A percentile compares a stretch with the other conserved stretches of the same genome.
phyloP scores from a whole-genome alignment of 1,284 basidiomycete species.

The Rhodotorula sp. region DNA sequence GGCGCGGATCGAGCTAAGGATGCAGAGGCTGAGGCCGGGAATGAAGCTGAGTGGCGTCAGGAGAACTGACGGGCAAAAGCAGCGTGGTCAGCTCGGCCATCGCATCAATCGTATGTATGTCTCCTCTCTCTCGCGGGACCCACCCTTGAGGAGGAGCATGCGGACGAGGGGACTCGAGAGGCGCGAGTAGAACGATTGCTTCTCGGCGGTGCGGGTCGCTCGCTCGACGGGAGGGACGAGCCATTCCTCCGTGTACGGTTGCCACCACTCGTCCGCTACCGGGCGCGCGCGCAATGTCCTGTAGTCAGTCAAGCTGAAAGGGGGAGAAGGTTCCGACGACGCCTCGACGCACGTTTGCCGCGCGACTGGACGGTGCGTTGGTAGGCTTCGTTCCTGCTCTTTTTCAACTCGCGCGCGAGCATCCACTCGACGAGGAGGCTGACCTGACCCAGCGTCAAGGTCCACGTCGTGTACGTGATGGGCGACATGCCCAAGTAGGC shows the following conservation, averaged over 20 bases:
- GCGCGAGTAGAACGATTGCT: constrained; percentile 39
- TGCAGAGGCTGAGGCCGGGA: constrained; percentile 41
- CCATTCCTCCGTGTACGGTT: constrained; percentile 46
- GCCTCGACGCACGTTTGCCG: constrained; percentile 33
- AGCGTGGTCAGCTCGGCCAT: not conserved
- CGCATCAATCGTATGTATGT: too few species aligned
- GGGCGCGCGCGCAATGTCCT: not conserved
- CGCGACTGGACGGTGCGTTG: constrained; percentile 38
- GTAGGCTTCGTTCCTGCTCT: constrained; percentile 41
- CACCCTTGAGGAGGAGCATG: constrained; percentile 42
- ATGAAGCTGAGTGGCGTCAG: constrained; percentile 46
- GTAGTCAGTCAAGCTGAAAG: not conserved
- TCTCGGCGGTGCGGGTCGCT: constrained; percentile 39
- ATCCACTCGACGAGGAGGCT: constrained; percentile 38
- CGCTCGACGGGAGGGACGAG: constrained; percentile 42
- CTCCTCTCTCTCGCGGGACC: too few species aligned
- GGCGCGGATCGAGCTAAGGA: constrained; percentile 39
- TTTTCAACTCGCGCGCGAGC: constrained; percentile 35
- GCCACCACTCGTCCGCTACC: constrained; percentile 39
- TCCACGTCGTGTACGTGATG: constrained; percentile 32
- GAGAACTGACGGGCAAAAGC: constrained; percentile 30
- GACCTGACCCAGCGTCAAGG: constrained; percentile 35
- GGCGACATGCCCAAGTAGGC: constrained; percentile 31
- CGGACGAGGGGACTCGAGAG: constrained; percentile 42
- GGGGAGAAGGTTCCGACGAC: too few species aligned